Conservation (phyloP, 2,329 filamentous ascomycete species). For the Ophiostoma pallidulum region DNA sequence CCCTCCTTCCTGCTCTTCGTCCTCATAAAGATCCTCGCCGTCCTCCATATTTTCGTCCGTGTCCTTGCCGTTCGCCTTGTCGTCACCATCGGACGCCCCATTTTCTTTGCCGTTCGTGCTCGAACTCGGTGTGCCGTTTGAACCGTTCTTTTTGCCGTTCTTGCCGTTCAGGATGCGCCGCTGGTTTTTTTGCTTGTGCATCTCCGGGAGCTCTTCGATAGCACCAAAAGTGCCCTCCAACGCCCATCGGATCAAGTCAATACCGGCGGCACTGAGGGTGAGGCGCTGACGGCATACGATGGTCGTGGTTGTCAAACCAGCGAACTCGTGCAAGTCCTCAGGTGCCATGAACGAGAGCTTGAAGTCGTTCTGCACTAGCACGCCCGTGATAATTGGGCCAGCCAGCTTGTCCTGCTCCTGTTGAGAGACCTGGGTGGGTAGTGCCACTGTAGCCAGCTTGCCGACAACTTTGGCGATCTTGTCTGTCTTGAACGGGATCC, state of each 20-base stretch:
- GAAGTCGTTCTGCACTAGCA: conserved; percentile 95
- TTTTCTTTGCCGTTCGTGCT: conserved; percentile 19
- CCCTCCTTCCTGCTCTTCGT: conserved; percentile 39
- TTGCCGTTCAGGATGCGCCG: conserved; percentile 21
- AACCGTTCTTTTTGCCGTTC: conserved; percentile 24
- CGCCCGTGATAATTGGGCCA: conserved; percentile 64
- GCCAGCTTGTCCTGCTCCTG: conserved; percentile 17
- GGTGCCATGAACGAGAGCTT: conserved; percentile 96
- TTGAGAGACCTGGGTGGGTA: conserved; percentile 38
- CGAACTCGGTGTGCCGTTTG: no score
- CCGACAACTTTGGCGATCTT: conserved; percentile 96
- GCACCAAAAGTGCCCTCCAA: conserved; percentile 89
- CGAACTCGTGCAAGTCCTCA: conserved; percentile 90
- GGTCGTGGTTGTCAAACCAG: conserved; percentile 90
- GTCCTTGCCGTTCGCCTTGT: conserved; percentile 24
- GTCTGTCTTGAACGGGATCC: conserved; percentile 90
- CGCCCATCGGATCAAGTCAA: conserved; percentile 88
- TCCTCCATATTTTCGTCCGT: conserved; percentile 13
- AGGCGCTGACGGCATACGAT: conserved; percentile 89
- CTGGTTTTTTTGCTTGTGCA: conserved; percentile 30
- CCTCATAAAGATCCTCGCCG: conserved; percentile 20
- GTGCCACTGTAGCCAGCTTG: conserved; percentile 73
- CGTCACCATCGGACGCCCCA: no score
- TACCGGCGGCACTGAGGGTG: conserved; percentile 75
- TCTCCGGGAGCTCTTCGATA: conserved; percentile 59